Evolutionary conservation across 192 early-diverging fungal genomes (phyloP).

Genomic region (Mortierella hygrophila): DNA sequence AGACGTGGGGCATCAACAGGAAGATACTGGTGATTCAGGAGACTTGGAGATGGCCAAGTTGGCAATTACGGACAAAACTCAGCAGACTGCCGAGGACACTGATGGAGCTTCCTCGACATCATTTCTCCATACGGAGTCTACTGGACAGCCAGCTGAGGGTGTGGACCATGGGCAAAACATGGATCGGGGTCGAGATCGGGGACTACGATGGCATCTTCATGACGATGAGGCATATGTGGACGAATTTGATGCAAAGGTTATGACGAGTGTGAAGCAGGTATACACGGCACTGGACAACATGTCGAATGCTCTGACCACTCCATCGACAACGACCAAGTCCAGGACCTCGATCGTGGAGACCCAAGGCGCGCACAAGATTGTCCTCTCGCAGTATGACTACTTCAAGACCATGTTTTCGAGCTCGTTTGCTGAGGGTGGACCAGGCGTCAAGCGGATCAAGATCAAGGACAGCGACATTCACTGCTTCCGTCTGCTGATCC

Average conservation of each 20-base stretch:
- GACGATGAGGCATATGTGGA: not conserved
- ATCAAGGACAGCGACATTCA: constrained; percentile 20
- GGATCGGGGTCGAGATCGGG: not conserved
- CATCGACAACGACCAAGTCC: not conserved
- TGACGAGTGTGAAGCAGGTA: not conserved
- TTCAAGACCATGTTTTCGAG: constrained; percentile 41
- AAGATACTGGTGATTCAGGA: not conserved
- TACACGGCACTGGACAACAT: not conserved
- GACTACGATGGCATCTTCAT: not conserved
- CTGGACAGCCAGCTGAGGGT: not conserved
- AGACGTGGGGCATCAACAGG: not conserved
- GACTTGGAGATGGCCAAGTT: not conserved
- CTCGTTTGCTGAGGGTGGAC: constrained; percentile 27
- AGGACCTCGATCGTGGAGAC: not conserved
- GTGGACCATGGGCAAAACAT: not conserved
- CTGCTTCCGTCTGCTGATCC: constrained; percentile 34
- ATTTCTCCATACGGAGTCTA: not conserved
- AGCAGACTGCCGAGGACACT: not conserved
- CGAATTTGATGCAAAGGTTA: not conserved
- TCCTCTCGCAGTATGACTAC: constrained; percentile 31
- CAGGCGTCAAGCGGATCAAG: constrained; percentile 22
- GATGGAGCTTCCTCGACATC: not conserved
- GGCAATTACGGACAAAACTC: not conserved
- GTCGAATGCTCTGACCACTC: not conserved
- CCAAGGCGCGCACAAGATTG: constrained; percentile 25